Evolutionary conservation across 108 stramenopile genomes (phyloP).

Genomic region (Aurantiochytrium sp.): DNA sequence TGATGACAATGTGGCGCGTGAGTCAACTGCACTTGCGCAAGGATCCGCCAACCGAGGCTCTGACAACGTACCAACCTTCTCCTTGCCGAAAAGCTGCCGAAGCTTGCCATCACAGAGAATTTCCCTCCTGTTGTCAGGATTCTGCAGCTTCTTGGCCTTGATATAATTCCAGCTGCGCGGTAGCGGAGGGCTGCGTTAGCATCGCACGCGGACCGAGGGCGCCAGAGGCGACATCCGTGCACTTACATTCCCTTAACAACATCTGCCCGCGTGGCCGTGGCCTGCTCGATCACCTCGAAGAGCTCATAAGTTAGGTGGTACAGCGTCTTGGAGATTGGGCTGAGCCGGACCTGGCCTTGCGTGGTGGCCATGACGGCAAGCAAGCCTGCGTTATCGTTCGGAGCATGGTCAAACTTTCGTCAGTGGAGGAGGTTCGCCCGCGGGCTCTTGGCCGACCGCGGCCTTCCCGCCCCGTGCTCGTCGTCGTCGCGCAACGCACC

Average conservation of each 20-base stretch:
- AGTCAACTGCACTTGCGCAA: no score
- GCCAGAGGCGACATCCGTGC: no score
- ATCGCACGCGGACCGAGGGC: no score
- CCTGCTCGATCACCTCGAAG: constrained; percentile 1
- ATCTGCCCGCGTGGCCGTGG: neutral
- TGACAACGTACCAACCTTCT: neutral
- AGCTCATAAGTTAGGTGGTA: constrained; percentile 16
- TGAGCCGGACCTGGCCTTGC: neutral
- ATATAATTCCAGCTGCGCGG: neutral
- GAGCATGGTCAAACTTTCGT: no score
- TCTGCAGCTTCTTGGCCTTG: neutral
- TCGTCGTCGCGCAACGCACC: no score
- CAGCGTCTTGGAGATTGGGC: neutral
- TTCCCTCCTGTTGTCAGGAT: neutral
- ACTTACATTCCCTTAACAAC: constrained; percentile 4
- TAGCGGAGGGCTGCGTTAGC: neutral
- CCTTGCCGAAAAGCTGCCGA: neutral
- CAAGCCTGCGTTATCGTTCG: no score
- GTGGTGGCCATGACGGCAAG: neutral
- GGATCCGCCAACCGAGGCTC: no score
- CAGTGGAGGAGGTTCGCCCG: no score
- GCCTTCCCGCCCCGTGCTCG: no score
- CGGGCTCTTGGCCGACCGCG: no score
- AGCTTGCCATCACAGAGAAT: neutral
- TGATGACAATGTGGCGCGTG: no score